These are phyloP conservation scores for Neopestalotiopsis clavispora DNA, from an alignment of 2,329 filamentous ascomycete species.

Conservation along the genomic window DNA sequence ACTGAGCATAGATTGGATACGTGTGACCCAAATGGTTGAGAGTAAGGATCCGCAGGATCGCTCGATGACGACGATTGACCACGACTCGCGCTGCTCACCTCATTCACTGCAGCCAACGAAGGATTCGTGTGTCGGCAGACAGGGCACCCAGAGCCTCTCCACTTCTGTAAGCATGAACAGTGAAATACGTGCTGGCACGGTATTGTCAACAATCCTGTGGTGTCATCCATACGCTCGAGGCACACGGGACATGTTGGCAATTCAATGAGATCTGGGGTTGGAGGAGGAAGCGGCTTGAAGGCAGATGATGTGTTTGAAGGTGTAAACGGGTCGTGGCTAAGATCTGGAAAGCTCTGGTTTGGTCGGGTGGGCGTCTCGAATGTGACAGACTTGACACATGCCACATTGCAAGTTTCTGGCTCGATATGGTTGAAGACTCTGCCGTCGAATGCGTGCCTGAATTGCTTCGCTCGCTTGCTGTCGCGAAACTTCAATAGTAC, in stretches of 20 bases:
- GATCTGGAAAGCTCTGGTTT: constrained; percentile 59
- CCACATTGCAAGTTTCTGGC: constrained; percentile 93
- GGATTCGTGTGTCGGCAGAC: constrained; percentile 86
- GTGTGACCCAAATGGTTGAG: constrained; percentile 61
- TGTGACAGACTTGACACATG: constrained; percentile 91
- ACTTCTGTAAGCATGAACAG: constrained; percentile 93
- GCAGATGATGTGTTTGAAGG: constrained; percentile 43
- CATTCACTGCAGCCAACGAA: constrained; percentile 25
- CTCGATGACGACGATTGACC: constrained; percentile 29
- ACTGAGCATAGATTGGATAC: constrained; percentile 77
- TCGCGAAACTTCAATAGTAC: constrained; percentile 93
- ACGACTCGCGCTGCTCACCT: constrained; percentile 16
- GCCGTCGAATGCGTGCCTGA: constrained; percentile 88
- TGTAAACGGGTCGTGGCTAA: constrained; percentile 68
- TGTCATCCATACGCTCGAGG: constrained; percentile 97
- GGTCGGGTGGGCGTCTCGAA: constrained; percentile 68
- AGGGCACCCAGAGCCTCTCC: constrained; percentile 91
- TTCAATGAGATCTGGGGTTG: constrained; percentile 84
- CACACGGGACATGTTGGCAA: constrained; percentile 96
- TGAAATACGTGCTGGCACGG: constrained; percentile 98
- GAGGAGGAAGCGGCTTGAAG: constrained; percentile 65
- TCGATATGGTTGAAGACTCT: constrained; percentile 92
- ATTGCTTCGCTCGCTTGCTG: constrained; percentile 73
- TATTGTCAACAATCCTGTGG: constrained; percentile 91
- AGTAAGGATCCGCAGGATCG: constrained; percentile 54